Evolutionary conservation across 192 early-diverging fungal species (phyloP).

Genomic region (Coemansia sp.): DNA sequence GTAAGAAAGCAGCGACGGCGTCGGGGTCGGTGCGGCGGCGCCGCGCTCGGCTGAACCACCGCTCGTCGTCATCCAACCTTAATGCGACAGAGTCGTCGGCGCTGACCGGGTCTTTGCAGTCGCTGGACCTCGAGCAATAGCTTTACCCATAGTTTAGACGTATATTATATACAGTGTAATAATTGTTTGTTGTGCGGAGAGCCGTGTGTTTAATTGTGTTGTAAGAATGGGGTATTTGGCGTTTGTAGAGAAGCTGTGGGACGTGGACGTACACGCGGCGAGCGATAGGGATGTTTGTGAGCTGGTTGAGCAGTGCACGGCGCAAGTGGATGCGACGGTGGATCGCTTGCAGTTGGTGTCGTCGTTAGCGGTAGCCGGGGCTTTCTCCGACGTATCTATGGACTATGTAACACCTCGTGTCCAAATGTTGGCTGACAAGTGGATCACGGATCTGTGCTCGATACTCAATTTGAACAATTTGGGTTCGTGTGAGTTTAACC

Average conservation of each 20-base stretch:
- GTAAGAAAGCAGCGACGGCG: slow-evolving; percentile 38
- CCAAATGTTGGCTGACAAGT: slow-evolving; percentile 7
- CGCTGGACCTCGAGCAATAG: slow-evolving; percentile 24
- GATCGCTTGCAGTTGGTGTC: slow-evolving; percentile 7
- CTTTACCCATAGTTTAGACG: neutral
- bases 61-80: slow-evolving; percentile 17
- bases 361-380: slow-evolving; percentile 30
- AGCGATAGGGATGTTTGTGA: neutral
- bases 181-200: neutral
- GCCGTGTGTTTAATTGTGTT: neutral
- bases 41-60: slow-evolving; percentile 38
- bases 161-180: neutral
- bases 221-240: neutral
- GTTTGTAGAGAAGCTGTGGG: neutral
- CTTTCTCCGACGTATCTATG: slow-evolving; percentile 16
- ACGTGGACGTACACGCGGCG: neutral
- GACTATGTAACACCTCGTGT: slow-evolving; percentile 13
- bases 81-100: neutral
- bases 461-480: slow-evolving; percentile 5
- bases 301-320: neutral
- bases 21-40: slow-evolving; percentile 41
- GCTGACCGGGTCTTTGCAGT: slow-evolving; percentile 12
- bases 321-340: neutral
- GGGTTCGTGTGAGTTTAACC: slow-evolving; percentile 4
- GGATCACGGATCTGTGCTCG: slow-evolving; percentile 10